phyloP scores from a whole-genome alignment of 768 basidiomycete species.

The Mycena vitilis region DNA sequence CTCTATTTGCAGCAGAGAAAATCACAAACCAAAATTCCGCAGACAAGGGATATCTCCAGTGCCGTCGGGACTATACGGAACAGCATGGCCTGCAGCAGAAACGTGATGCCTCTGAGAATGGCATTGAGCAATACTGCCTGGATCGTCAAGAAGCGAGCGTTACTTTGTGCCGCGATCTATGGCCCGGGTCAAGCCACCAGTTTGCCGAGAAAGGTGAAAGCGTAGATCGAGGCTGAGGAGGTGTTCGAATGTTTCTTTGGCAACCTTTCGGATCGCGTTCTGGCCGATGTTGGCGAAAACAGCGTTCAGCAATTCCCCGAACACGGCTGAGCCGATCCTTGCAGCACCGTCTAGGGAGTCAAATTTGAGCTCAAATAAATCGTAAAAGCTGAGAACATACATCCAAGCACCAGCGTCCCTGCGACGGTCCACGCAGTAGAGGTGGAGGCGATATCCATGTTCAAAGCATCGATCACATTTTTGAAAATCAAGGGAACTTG shows the following conservation, averaged over 20 bases:
- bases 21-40: slow-evolving; percentile 88
- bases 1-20: not conserved
- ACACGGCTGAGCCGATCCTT: slow-evolving; percentile 89
- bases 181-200: slow-evolving; percentile 94
- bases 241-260: slow-evolving; percentile 95
- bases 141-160: slow-evolving; percentile 37
- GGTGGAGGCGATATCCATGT: slow-evolving; percentile 78
- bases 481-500: slow-evolving; percentile 99
- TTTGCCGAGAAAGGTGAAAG: slow-evolving; percentile 94
- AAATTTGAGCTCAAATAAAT: not conserved
- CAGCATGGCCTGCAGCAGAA: slow-evolving; percentile 91
- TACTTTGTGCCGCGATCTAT: slow-evolving; percentile 99
- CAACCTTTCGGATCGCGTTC: slow-evolving; percentile 92
- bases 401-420: slow-evolving; percentile 91
- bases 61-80: slow-evolving; percentile 98
- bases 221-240: slow-evolving; percentile 89
- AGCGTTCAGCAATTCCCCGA: slow-evolving; percentile 92
- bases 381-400: slow-evolving; percentile 61
- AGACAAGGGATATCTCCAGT: slow-evolving; percentile 95
- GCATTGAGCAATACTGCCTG: slow-evolving; percentile 8
- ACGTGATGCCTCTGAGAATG: slow-evolving; percentile 86
- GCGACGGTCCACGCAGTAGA: slow-evolving; percentile 92
- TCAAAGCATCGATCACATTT: slow-evolving; percentile 87
- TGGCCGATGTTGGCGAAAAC: slow-evolving; percentile 97
- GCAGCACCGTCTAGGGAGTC: slow-evolving; percentile 82